Evolutionary conservation across 2,329 filamentous ascomycete species (phyloP).

Genomic region (Fusarium nelsonii): DNA sequence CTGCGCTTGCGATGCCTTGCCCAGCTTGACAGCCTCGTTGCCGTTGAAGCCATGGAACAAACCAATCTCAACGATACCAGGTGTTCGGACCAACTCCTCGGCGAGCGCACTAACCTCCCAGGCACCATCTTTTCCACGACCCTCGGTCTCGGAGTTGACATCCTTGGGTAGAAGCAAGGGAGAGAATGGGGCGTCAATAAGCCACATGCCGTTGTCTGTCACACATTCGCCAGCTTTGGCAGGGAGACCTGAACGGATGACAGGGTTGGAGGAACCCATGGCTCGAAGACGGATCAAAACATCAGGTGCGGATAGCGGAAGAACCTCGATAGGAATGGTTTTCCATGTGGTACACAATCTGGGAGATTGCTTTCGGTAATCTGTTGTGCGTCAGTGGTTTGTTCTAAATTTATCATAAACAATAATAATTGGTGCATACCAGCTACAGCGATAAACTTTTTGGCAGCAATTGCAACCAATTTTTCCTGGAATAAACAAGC

Average conservation of each 20-base stretch:
- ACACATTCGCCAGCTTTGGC: slow-evolving; percentile 84
- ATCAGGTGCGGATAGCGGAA: slow-evolving; percentile 82
- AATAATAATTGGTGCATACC: slow-evolving; percentile 61
- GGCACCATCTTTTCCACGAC: slow-evolving; percentile 64
- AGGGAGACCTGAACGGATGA: slow-evolving; percentile 77
- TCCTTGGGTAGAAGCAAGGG: slow-evolving; percentile 75
- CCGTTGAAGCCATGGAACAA: slow-evolving; percentile 89
- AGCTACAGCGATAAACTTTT: slow-evolving; percentile 88
- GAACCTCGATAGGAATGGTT: slow-evolving; percentile 91
- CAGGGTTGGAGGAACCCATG: slow-evolving; percentile 79
- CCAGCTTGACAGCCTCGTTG: slow-evolving; percentile 66
- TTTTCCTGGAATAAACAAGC: slow-evolving; percentile 99
- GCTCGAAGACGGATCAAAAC: slow-evolving; percentile 79
- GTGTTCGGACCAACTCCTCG: slow-evolving; percentile 80
- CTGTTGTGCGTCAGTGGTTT: slow-evolving; percentile 56
- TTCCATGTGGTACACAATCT: slow-evolving; percentile 84
- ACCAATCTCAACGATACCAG: slow-evolving; percentile 91
- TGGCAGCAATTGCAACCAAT: slow-evolving; percentile 85
- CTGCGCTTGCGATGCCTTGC: slow-evolving; percentile 77
- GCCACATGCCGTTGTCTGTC: slow-evolving; percentile 73
- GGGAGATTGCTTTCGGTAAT: slow-evolving; percentile 89
- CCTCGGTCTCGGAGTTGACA: slow-evolving; percentile 62
- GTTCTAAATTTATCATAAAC: not conserved
- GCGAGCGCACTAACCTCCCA: slow-evolving; percentile 87
- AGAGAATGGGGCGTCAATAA: slow-evolving; percentile 92